Percentiles rank a stretch among this genome's conserved stretches.
These are phyloP conservation scores for Neostapfia colusana DNA, from an alignment of 176 grass and related monocot genomes.

Conservation along the genomic window DNA sequence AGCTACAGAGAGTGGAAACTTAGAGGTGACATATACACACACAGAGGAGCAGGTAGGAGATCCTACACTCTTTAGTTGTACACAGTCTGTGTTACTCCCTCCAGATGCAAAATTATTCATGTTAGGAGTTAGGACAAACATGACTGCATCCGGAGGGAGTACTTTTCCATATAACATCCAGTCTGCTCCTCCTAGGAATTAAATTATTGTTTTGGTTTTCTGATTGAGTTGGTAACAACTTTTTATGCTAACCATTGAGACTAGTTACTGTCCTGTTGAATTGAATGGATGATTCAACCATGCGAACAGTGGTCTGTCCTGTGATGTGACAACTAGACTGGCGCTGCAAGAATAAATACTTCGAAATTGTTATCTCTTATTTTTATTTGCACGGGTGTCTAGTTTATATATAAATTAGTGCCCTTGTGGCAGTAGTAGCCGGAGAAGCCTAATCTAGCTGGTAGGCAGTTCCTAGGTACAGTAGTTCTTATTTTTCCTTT, in stretches of 20 bases:
- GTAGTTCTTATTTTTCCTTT: neutral
- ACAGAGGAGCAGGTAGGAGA: conserved; percentile 77
- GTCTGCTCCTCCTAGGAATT: neutral
- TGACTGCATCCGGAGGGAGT: neutral
- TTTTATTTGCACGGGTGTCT: neutral
- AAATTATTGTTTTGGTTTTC: neutral
- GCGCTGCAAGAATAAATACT: neutral
- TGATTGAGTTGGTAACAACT: neutral
- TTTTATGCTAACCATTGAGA: neutral
- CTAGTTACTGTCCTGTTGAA: conserved; percentile 1
- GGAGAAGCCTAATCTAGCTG: neutral
- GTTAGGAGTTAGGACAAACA: neutral
- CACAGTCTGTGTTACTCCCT: neutral
- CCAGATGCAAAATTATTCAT: neutral
- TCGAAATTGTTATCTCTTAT: neutral
- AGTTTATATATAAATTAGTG: conserved; percentile 18
- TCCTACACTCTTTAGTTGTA: neutral
- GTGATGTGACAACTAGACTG: neutral
- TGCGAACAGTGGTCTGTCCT: neutral
- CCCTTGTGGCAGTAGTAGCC: neutral
- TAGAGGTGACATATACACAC: conserved; percentile 94
- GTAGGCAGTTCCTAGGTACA: neutral
- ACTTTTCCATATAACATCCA: conserved; percentile 12
- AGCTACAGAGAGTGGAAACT: conserved; percentile 68
- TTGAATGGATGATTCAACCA: neutral